These are phyloP conservation scores for Boechera stricta DNA, from an alignment of 345 rosid species.

Conservation along the genomic window DNA sequence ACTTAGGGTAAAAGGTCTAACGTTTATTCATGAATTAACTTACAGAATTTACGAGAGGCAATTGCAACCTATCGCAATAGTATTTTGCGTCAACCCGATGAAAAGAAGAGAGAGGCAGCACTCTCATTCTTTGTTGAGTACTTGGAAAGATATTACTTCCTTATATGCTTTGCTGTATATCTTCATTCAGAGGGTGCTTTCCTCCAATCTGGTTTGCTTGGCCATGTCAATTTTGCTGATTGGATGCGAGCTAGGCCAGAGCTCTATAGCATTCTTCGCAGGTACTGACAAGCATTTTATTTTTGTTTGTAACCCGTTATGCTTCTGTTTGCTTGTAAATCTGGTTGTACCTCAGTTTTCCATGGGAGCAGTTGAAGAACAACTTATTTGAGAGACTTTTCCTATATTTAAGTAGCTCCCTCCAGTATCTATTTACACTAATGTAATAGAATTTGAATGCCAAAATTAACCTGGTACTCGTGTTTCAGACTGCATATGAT, in stretches of 20 bases:
- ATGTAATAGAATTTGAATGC: slow-evolving; percentile 6
- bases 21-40: slow-evolving; percentile 39
- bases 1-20: slow-evolving; percentile 35
- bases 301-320: neutral
- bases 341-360: slow-evolving; percentile 13
- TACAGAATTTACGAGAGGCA: slow-evolving; percentile 96
- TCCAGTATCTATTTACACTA: slow-evolving; percentile 6
- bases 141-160: slow-evolving; percentile 97
- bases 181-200: slow-evolving; percentile 93
- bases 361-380: slow-evolving; percentile 4
- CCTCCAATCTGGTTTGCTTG: slow-evolving; percentile 72
- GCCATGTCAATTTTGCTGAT: slow-evolving; percentile 85
- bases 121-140: slow-evolving; percentile 97
- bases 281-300: slow-evolving; percentile 53
- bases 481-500: slow-evolving; percentile 13
- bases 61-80: slow-evolving; percentile 88
- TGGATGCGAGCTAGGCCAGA: slow-evolving; percentile 99
- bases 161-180: slow-evolving; percentile 95
- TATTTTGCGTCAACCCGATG: slow-evolving; percentile 94
- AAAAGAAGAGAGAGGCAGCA: slow-evolving; percentile 94
- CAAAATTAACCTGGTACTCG: neutral
- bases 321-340: slow-evolving; percentile 12
- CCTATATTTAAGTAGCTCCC: slow-evolving; percentile 13
- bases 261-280: slow-evolving; percentile 89
- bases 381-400: neutral